A percentile compares a stretch with the other conserved stretches of the same genome.
These are phyloP conservation scores for Monosporascus sp. DNA, from an alignment of 2,329 filamentous ascomycete genomes.

Conservation along the genomic window DNA sequence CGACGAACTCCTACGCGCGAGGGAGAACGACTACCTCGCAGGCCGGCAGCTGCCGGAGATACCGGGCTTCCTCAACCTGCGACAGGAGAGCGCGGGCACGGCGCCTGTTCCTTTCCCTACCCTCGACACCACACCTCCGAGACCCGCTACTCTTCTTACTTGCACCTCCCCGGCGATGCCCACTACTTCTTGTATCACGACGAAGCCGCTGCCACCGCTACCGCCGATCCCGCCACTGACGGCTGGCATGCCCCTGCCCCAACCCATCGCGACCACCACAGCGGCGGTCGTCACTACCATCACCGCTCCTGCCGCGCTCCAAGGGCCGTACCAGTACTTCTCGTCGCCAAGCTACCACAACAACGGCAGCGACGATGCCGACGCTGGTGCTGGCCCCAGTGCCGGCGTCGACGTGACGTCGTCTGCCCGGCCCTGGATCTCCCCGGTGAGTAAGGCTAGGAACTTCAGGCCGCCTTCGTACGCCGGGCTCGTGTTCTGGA, in stretches of 20 bases:
- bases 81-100: slow-evolving; percentile 18
- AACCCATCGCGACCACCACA: neutral
- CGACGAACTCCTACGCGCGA: slow-evolving; percentile 18
- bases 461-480: slow-evolving; percentile 9
- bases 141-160: too few species aligned
- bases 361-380: slow-evolving; percentile 16
- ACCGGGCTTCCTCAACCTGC: slow-evolving; percentile 18
- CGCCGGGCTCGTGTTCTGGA: slow-evolving; percentile 20
- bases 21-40: slow-evolving; percentile 25
- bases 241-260: neutral
- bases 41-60: slow-evolving; percentile 21
- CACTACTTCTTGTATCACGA: too few species aligned
- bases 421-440: slow-evolving; percentile 16
- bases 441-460: slow-evolving; percentile 13
- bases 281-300: neutral
- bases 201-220: neutral
- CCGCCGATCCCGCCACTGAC: neutral
- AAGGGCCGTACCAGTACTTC: too few species aligned
- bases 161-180: too few species aligned
- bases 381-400: slow-evolving; percentile 10
- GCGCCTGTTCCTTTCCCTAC: too few species aligned
- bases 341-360: neutral
- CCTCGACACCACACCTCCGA: too few species aligned
- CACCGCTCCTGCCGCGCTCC: neutral
- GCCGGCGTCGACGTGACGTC: slow-evolving; percentile 4